Conservation (phyloP, 805 yeast species). For the Peterozyma xylosa region DNA sequence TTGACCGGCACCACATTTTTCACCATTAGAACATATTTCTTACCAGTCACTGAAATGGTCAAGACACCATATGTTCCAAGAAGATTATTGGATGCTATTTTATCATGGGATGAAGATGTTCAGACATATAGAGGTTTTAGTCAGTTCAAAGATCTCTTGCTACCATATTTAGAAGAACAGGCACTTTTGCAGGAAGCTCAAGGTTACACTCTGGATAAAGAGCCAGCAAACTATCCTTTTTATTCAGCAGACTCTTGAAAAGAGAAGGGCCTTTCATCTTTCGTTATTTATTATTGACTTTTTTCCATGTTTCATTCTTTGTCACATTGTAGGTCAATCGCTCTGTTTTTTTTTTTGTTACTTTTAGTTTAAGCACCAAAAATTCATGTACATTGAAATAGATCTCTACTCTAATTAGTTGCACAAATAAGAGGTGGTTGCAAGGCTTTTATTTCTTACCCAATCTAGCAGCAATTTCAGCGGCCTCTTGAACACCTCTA, state of each 20-base stretch:
- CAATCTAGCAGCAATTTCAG: constrained; percentile 60
- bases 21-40: constrained; percentile 58
- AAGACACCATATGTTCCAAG: constrained; percentile 57
- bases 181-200: constrained; percentile 39
- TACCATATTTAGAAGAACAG: constrained; percentile 45
- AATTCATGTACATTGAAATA: too few relatives aligned
- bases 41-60: constrained; percentile 44
- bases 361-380: too few relatives aligned
- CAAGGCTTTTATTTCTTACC: constrained; percentile 36
- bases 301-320: too few relatives aligned
- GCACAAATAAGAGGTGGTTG: too few relatives aligned
- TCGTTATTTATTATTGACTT: too few relatives aligned
- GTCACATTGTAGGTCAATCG: too few relatives aligned
- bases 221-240: constrained; percentile 34
- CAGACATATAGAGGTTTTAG: constrained; percentile 52
- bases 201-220: constrained; percentile 33
- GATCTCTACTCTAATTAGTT: too few relatives aligned
- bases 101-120: constrained; percentile 55
- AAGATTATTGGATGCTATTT: constrained; percentile 49
- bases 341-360: too few relatives aligned
- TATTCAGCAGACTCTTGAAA: constrained; percentile 10
- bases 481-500: constrained; percentile 86
- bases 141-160: constrained; percentile 41
- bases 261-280: background rate
- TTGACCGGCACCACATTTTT: constrained; percentile 48